Evolutionary conservation across 352 stramenopile species (phyloP).

Genomic region (Pythium inflatum): DNA sequence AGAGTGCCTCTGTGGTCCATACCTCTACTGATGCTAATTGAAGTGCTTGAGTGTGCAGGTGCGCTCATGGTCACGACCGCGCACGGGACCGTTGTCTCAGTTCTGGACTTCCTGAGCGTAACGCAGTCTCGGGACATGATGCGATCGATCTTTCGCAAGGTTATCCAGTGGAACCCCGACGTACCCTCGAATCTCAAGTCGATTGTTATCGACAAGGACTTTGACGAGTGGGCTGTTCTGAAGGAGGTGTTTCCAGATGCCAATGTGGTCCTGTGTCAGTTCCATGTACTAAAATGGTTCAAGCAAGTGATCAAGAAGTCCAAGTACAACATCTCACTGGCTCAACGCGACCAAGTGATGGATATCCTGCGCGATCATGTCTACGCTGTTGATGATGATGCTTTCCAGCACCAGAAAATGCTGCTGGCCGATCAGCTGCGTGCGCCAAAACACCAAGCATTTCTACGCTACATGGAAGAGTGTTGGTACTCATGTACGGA

Average conservation of each 20-base stretch:
- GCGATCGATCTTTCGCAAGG: conserved; percentile 6
- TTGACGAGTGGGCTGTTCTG: conserved; percentile 27
- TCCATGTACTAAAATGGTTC: conserved; percentile 31
- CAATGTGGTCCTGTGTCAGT: conserved; percentile 26
- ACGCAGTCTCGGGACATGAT: conserved; percentile 31
- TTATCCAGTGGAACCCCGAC: conserved; percentile 11
- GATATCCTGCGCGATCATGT: not conserved
- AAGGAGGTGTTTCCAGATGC: no score
- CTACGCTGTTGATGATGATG: not conserved
- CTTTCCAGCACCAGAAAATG: not conserved
- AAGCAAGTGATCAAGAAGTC: not conserved
- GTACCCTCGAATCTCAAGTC: conserved; percentile 15
- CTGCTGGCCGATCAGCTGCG: not conserved
- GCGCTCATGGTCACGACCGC: conserved; percentile 25
- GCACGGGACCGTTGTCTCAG: conserved; percentile 28
- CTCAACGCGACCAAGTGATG: not conserved
- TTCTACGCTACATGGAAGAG: conserved; percentile 7
- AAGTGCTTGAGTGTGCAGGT: no score
- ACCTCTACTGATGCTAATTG: no score
- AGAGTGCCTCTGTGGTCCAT: no score
- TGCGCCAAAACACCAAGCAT: not conserved
- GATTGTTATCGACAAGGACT: conserved; percentile 39
- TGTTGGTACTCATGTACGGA: conserved; percentile 8
- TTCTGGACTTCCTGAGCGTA: conserved; percentile 33
- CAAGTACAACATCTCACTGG: not conserved